Percentiles rank a stretch among this genome's conserved stretches.
Conservation (phyloP, 1,139 yeast genomes). For the Yamadazyma sp. region DNA sequence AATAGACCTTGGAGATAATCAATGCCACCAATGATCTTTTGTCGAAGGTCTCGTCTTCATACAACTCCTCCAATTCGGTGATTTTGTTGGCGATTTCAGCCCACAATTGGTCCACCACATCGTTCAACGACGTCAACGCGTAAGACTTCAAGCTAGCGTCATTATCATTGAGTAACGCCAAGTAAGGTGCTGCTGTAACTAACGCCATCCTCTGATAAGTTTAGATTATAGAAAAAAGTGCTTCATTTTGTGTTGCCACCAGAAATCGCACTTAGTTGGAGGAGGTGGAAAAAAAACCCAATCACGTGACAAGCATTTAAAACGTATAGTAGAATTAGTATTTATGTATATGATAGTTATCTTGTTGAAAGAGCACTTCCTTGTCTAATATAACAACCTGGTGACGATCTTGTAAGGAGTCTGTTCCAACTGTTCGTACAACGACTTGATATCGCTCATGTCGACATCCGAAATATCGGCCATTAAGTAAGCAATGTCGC, state of each 20-base stretch:
- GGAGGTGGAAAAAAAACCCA: neutral
- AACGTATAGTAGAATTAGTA: too few relatives aligned
- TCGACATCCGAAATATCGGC: conserved; percentile 93
- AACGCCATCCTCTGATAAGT: conserved; percentile 44
- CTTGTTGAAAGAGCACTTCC: neutral
- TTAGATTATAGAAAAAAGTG: neutral
- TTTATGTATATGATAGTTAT: too few relatives aligned
- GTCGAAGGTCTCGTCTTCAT: conserved; percentile 78
- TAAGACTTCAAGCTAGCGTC: conserved; percentile 77
- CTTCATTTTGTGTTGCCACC: conserved; percentile 13
- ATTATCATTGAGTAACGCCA: conserved; percentile 83
- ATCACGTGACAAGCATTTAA: neutral
- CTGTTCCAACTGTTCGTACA: conserved; percentile 83
- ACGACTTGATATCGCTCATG: conserved; percentile 74
- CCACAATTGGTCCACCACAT: conserved; percentile 90
- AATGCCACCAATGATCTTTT: conserved; percentile 85
- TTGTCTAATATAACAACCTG: conserved; percentile 74
- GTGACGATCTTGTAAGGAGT: conserved; percentile 92
- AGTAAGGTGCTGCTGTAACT: conserved; percentile 83
- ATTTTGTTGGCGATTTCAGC: conserved; percentile 94
- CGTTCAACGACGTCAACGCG: conserved; percentile 81
- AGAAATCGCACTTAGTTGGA: conserved; percentile 1
- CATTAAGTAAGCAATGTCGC: conserved; percentile 96
- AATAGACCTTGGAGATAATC: conserved; percentile 90
- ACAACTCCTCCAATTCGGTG: conserved; percentile 83